These are phyloP conservation scores for Selaginella tamariscina DNA, from an alignment of 75 land plant genomes.

Conservation along the genomic window DNA sequence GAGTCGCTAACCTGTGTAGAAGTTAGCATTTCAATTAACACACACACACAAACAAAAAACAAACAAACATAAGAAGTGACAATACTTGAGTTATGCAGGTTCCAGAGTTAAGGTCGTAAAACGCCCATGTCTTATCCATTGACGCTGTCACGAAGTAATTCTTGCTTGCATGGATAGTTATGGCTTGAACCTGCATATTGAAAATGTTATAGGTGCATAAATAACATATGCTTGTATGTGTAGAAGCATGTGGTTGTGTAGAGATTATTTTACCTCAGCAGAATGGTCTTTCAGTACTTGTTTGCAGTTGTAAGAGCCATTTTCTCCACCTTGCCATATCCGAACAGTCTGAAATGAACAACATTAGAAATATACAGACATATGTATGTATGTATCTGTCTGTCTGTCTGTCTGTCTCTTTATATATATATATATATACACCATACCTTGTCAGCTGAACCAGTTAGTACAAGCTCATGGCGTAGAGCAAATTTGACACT, in stretches of 20 bases:
- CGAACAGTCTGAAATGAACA: slow-evolving; percentile 62
- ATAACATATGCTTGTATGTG: not conserved
- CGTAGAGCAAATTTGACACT: slow-evolving; percentile 80
- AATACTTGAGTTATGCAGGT: slow-evolving; percentile 66
- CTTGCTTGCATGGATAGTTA: slow-evolving; percentile 89
- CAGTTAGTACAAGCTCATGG: slow-evolving; percentile 58
- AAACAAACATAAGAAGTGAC: too few species aligned
- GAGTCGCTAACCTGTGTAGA: slow-evolving; percentile 68
- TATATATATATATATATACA: not conserved
- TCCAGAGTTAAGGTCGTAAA: slow-evolving; percentile 79
- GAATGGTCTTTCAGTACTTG: slow-evolving; percentile 74
- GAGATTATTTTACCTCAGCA: slow-evolving; percentile 47
- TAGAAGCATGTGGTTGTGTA: not conserved
- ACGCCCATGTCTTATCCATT: slow-evolving; percentile 85
- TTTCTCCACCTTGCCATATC: slow-evolving; percentile 82
- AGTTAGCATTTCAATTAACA: not conserved
- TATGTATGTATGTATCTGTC: slow-evolving; percentile 1
- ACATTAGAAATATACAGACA: slow-evolving; percentile 5
- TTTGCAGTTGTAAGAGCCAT: slow-evolving; percentile 55
- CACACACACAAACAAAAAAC: too few species aligned
- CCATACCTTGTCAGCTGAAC: slow-evolving; percentile 88
- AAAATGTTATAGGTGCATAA: not conserved
- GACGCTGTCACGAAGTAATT: slow-evolving; percentile 92
- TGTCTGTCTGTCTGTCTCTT: too few species aligned
- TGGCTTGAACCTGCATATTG: slow-evolving; percentile 76